A percentile compares a stretch with the other conserved stretches of the same genome.
Conservation (phyloP, 2,329 filamentous ascomycete genomes). For the Chalaropsis thielavioides region DNA sequence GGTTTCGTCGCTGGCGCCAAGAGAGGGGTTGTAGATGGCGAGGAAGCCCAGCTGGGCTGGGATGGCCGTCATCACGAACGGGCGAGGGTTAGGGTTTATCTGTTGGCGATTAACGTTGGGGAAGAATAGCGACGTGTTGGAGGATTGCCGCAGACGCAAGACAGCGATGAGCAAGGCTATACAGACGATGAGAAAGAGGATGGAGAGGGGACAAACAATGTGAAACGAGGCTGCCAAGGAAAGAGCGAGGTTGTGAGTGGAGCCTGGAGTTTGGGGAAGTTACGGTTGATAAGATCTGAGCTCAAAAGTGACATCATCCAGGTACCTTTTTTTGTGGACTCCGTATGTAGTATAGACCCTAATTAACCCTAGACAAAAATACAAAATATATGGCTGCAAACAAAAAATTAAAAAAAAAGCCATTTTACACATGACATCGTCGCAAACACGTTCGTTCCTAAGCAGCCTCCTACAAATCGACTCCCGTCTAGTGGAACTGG, state of each 20-base stretch:
- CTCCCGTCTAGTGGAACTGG: constrained; percentile 55
- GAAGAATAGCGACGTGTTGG: background rate
- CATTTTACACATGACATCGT: background rate
- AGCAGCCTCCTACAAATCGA: no score
- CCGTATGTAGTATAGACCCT: background rate
- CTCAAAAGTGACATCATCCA: constrained; percentile 10
- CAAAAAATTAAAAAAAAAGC: background rate
- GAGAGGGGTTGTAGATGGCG: constrained; percentile 84
- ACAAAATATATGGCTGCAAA: background rate
- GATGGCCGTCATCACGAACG: constrained; percentile 24
- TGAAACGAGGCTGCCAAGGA: background rate
- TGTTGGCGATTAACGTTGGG: constrained; percentile 11
- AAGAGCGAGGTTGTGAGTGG: constrained; percentile 1
- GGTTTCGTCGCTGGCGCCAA: constrained; percentile 44
- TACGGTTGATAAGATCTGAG: background rate
- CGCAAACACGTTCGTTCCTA: background rate
- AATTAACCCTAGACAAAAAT: background rate
- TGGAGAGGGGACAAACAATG: background rate
- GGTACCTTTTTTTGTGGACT: background rate
- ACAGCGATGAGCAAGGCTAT: no score
- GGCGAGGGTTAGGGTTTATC: constrained; percentile 39
- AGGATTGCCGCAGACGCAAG: background rate
- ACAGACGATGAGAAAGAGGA: background rate
- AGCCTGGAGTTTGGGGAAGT: background rate
- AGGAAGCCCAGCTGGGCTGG: constrained; percentile 55